A percentile compares a stretch with the other conserved stretches of the same genome.
Evolutionary conservation across 805 yeast genomes (phyloP).

Genomic region (Candida tallmaniae): DNA sequence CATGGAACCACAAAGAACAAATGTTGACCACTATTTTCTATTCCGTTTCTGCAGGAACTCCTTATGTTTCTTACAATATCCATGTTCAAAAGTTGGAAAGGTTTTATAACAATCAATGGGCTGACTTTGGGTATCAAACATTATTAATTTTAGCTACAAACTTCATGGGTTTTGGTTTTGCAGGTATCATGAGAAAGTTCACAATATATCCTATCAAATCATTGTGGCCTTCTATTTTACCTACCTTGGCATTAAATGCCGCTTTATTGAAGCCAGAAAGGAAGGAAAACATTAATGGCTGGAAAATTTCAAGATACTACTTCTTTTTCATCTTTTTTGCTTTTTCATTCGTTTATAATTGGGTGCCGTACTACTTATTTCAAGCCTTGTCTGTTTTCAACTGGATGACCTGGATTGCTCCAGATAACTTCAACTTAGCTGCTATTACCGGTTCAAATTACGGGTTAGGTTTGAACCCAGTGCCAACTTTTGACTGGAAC

Average conservation of each 20-base stretch:
- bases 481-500: slow-evolving; percentile 27
- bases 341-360: slow-evolving; percentile 22
- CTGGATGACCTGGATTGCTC: slow-evolving; percentile 29
- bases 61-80: slow-evolving; percentile 26
- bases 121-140: slow-evolving; percentile 19
- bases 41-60: slow-evolving; percentile 24
- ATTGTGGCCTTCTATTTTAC: slow-evolving; percentile 46
- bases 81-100: slow-evolving; percentile 16
- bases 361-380: slow-evolving; percentile 27
- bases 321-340: slow-evolving; percentile 30
- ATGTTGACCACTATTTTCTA: slow-evolving; percentile 32
- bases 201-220: slow-evolving; percentile 48
- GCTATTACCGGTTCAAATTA: slow-evolving; percentile 20
- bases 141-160: slow-evolving; percentile 20
- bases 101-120: slow-evolving; percentile 24
- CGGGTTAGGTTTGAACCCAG: slow-evolving; percentile 29
- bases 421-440: slow-evolving; percentile 20
- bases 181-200: slow-evolving; percentile 25
- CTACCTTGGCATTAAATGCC: slow-evolving; percentile 24
- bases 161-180: slow-evolving; percentile 28
- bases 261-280: slow-evolving; percentile 22
- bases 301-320: slow-evolving; percentile 24
- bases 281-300: slow-evolving; percentile 26
- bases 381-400: slow-evolving; percentile 22
- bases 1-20: slow-evolving; percentile 65